phyloP scores from a whole-genome alignment of 768 basidiomycete species.

The Auriscalpium orientale region DNA sequence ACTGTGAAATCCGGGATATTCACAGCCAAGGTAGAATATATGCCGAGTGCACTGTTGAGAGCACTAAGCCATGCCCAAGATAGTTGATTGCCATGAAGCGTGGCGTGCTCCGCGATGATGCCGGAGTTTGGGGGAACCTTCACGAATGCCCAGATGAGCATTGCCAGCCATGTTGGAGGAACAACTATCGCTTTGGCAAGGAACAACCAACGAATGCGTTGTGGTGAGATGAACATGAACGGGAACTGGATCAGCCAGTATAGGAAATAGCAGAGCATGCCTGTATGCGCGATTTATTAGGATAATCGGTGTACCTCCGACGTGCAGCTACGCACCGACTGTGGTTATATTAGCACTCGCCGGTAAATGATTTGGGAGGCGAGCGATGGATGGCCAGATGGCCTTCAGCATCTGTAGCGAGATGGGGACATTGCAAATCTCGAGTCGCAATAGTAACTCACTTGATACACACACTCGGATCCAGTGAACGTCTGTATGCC shows the following conservation, averaged over 20 bases:
- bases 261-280: constrained; percentile 68
- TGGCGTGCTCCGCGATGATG: constrained; percentile 45
- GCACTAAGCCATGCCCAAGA: constrained; percentile 78
- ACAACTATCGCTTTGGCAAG: constrained; percentile 46
- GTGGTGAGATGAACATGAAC: constrained; percentile 69
- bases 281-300: constrained; percentile 34
- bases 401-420: constrained; percentile 65
- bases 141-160: constrained; percentile 75
- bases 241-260: constrained; percentile 77
- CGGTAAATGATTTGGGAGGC: constrained; percentile 57
- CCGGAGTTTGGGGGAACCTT: constrained; percentile 49
- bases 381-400: constrained; percentile 69
- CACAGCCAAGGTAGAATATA: constrained; percentile 64
- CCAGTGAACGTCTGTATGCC: constrained; percentile 54
- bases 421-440: constrained; percentile 17
- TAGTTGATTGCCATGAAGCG: constrained; percentile 43
- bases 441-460: not conserved
- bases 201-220: constrained; percentile 73
- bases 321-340: constrained; percentile 37
- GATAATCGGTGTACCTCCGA: constrained; percentile 17
- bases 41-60: constrained; percentile 70
- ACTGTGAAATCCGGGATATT: constrained; percentile 85
- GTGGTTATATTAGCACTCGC: constrained; percentile 54
- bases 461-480: constrained; percentile 70
- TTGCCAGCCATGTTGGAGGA: constrained; percentile 57